Conservation (phyloP, 495 filamentous ascomycete species). For the Aspergillus leporis region DNA sequence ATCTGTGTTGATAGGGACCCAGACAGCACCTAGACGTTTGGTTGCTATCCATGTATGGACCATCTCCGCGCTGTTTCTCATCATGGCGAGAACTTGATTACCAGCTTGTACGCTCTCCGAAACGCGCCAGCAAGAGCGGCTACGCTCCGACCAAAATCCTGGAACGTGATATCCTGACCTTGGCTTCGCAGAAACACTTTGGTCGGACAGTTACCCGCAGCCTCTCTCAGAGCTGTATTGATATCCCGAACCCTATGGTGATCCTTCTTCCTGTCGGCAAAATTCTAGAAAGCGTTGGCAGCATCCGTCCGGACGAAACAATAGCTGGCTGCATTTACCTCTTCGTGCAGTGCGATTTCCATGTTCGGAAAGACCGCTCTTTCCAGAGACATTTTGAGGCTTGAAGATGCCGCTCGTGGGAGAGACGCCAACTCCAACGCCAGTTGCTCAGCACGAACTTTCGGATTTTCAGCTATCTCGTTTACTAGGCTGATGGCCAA, state of each 20-base stretch:
- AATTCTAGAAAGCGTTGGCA: not conserved
- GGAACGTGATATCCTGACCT: not conserved
- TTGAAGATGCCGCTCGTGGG: not conserved
- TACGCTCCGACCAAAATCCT: not conserved
- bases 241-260: not conserved
- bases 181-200: not conserved
- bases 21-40: not conserved
- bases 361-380: not conserved
- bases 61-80: slow-evolving; percentile 1
- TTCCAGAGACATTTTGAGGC: not conserved
- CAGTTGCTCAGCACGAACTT: not conserved
- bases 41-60: not conserved
- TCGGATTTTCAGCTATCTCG: not conserved
- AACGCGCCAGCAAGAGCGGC: not conserved
- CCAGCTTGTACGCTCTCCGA: not conserved
- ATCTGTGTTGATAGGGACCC: not conserved
- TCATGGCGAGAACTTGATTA: not conserved
- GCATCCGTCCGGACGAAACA: not conserved
- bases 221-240: not conserved
- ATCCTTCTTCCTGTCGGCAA: not conserved
- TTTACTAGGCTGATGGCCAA: not conserved
- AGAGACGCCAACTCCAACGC: not conserved
- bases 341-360: not conserved
- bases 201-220: not conserved
- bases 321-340: not conserved